Evolutionary conservation across 1,139 yeast species (phyloP).

Genomic region (Ogataea hybrid): DNA sequence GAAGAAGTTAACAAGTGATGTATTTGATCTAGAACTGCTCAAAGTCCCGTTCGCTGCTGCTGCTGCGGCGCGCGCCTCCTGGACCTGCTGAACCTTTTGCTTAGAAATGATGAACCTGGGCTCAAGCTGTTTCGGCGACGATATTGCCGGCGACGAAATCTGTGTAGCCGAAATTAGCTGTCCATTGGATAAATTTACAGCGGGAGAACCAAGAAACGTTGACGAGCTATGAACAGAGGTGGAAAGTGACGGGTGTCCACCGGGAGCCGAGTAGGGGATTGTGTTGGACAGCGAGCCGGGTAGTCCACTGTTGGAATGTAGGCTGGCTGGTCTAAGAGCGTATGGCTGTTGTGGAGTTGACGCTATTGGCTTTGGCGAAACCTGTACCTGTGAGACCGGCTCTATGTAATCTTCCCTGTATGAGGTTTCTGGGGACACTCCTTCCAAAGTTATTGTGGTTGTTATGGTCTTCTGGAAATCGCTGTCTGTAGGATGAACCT

Average conservation of each 20-base stretch:
- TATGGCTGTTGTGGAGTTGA: constrained; percentile 13
- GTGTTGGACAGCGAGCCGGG: constrained; percentile 49
- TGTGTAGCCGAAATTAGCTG: constrained; percentile 59
- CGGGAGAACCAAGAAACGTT: constrained; percentile 13
- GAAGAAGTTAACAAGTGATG: constrained; percentile 51
- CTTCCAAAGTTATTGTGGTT: constrained; percentile 33
- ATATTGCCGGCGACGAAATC: constrained; percentile 68
- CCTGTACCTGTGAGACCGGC: constrained; percentile 3
- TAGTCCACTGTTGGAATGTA: constrained; percentile 43
- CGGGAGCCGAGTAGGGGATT: constrained; percentile 75
- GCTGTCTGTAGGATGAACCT: constrained; percentile 13
- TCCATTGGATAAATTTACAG: constrained; percentile 55
- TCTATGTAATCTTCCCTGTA: constrained; percentile 12
- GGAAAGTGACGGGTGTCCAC: constrained; percentile 39
- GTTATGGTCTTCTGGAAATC: constrained; percentile 30
- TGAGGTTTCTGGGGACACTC: constrained; percentile 28
- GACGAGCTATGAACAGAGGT: constrained; percentile 13
- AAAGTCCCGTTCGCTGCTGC: constrained; percentile 5
- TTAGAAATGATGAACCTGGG: constrained; percentile 75
- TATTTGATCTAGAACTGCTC: constrained; percentile 36
- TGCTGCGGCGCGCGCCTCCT: constrained; percentile 32
- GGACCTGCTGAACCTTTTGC: constrained; percentile 63
- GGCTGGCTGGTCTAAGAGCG: constrained; percentile 22
- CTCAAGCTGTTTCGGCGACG: constrained; percentile 48
- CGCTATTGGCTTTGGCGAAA: constrained; percentile 10